Percentiles rank a stretch among this genome's conserved stretches.
phyloP scores from a whole-genome alignment of 345 rosid species.

The Bretschneidera sinensis region DNA sequence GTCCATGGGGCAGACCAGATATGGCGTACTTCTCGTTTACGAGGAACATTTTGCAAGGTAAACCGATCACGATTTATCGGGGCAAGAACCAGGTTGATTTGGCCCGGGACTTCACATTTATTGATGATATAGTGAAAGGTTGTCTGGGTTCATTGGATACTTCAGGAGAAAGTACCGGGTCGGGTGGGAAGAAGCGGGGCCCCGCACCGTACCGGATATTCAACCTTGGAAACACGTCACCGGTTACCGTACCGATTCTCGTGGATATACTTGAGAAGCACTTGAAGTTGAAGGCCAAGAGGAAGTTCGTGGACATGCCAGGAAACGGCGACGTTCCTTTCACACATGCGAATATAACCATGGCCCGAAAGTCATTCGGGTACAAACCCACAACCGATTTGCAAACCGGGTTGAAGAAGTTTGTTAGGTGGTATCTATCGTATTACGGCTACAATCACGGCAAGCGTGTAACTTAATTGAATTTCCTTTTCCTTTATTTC shows the following conservation, averaged over 20 bases:
- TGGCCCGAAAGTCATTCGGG: conserved; percentile 58
- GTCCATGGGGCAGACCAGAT: conserved; percentile 87
- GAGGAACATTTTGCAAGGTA: conserved; percentile 61
- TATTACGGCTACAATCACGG: conserved; percentile 67
- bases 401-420: conserved; percentile 78
- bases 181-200: conserved; percentile 69
- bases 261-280: conserved; percentile 68
- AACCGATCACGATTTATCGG: conserved; percentile 63
- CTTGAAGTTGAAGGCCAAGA: conserved; percentile 61
- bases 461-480: conserved; percentile 38
- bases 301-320: conserved; percentile 58
- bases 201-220: conserved; percentile 62
- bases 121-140: conserved; percentile 75
- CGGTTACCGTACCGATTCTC: conserved; percentile 69
- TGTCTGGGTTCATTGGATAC: conserved; percentile 70
- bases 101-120: conserved; percentile 76
- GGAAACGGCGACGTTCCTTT: conserved; percentile 94
- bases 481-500: background rate
- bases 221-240: conserved; percentile 74
- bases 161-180: conserved; percentile 68
- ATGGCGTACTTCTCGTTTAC: conserved; percentile 84
- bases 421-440: conserved; percentile 72
- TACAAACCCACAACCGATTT: conserved; percentile 82
- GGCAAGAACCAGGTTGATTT: conserved; percentile 61
- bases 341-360: conserved; percentile 75